phyloP scores from a whole-genome alignment of 2,329 filamentous ascomycete genomes.

The Westerdykella sp. region DNA sequence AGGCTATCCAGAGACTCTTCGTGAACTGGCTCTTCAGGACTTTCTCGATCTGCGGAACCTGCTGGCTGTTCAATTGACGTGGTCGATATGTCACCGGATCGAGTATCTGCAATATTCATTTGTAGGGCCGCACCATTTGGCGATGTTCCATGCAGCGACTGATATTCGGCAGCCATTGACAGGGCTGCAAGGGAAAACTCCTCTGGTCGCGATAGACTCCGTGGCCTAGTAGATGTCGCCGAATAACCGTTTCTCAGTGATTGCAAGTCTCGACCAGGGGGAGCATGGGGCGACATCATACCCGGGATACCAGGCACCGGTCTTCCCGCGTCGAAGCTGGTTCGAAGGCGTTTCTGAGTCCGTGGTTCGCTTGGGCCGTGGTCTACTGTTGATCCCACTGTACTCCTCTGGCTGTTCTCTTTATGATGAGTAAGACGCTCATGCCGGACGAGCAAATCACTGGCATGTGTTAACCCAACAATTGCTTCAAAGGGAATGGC shows the following conservation, averaged over 20 bases:
- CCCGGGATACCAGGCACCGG: slow-evolving; percentile 24
- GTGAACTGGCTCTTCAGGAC: slow-evolving; percentile 15
- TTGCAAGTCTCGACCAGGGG: neutral
- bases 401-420: slow-evolving; percentile 10
- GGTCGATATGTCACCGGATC: slow-evolving; percentile 10
- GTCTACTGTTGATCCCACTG: slow-evolving; percentile 5
- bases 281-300: slow-evolving; percentile 20
- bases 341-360: slow-evolving; percentile 22
- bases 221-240: slow-evolving; percentile 11
- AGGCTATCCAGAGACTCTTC: slow-evolving; percentile 35
- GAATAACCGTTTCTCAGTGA: slow-evolving; percentile 14
- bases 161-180: slow-evolving; percentile 40
- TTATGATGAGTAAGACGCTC: slow-evolving; percentile 37
- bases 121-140: slow-evolving; percentile 9
- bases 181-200: slow-evolving; percentile 35
- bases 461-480: slow-evolving; percentile 9
- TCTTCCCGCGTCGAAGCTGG: slow-evolving; percentile 18
- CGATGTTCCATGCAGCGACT: slow-evolving; percentile 30
- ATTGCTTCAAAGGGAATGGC: neutral
- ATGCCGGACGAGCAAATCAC: slow-evolving; percentile 39
- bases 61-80: slow-evolving; percentile 11
- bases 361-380: slow-evolving; percentile 13
- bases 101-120: slow-evolving; percentile 8
- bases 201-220: slow-evolving; percentile 18
- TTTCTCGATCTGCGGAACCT: slow-evolving; percentile 2